Evolutionary conservation across 2,329 filamentous ascomycete genomes (phyloP).

Genomic region (Neofusicoccum ribis): DNA sequence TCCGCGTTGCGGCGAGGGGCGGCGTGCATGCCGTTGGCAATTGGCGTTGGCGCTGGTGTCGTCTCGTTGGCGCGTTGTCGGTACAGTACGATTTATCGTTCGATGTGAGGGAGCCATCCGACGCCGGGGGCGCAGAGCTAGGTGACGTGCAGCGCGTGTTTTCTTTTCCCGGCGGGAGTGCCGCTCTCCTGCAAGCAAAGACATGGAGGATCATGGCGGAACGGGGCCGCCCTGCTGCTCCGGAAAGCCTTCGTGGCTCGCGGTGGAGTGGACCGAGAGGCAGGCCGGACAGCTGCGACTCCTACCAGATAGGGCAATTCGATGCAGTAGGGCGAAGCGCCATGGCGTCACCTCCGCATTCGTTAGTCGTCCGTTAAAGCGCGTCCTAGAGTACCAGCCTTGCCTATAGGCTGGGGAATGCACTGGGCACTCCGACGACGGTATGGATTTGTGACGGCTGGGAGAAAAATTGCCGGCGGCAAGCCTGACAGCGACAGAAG

Average conservation of each 20-base stretch:
- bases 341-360: slow-evolving; percentile 12
- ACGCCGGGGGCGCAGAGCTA: too few relatives aligned
- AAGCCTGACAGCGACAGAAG: background rate
- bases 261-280: background rate
- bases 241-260: background rate
- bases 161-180: too few relatives aligned
- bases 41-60: too few relatives aligned
- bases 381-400: background rate
- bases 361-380: background rate
- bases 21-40: too few relatives aligned
- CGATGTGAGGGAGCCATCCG: too few relatives aligned
- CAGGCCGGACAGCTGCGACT: background rate
- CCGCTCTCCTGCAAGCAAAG: too few relatives aligned
- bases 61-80: too few relatives aligned
- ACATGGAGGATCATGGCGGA: background rate
- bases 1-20: too few relatives aligned
- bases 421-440: too few relatives aligned
- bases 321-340: background rate
- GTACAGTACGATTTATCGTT: too few relatives aligned
- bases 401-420: background rate
- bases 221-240: background rate
- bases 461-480: background rate
- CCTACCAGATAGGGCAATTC: background rate
- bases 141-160: too few relatives aligned
- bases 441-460: too few relatives aligned